These are phyloP conservation scores for Durotheca rogersii DNA, from an alignment of 495 filamentous ascomycete genomes.

Conservation along the genomic window DNA sequence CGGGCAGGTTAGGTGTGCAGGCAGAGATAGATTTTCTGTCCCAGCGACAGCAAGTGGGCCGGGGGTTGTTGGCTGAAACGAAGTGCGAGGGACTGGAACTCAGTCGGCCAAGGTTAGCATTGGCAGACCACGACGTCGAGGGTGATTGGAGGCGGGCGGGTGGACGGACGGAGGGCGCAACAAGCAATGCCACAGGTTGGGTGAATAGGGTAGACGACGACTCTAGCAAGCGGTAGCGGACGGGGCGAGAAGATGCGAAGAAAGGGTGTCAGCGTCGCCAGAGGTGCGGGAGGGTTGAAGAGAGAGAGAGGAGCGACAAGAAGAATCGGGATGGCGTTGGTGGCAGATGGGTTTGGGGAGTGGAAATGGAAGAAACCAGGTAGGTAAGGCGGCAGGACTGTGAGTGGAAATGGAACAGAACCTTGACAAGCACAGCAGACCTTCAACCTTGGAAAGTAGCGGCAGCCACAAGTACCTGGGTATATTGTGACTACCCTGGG, in stretches of 20 bases:
- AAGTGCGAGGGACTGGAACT: slow-evolving; percentile 12
- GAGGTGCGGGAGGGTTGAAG: not conserved
- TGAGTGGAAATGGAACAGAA: slow-evolving; percentile 25
- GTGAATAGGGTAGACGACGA: not conserved
- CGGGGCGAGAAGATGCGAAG: not conserved
- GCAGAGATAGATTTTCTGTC: slow-evolving; percentile 2
- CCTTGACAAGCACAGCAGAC: too few species aligned
- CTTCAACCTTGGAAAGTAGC: too few species aligned
- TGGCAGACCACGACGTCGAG: slow-evolving; percentile 10
- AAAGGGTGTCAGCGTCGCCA: not conserved
- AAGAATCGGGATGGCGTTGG: slow-evolving; percentile 11
- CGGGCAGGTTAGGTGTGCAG: not conserved
- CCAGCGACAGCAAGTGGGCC: slow-evolving; percentile 3
- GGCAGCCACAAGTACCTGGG: too few species aligned
- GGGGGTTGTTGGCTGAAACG: slow-evolving; percentile 1
- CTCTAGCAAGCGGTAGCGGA: not conserved
- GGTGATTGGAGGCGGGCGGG: slow-evolving; percentile 1
- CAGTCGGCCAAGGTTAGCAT: slow-evolving; percentile 18
- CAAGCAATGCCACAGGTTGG: not conserved
- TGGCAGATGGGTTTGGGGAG: too few species aligned
- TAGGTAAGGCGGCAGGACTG: slow-evolving; percentile 22
- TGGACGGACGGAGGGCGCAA: not conserved
- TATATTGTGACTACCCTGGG: too few species aligned
- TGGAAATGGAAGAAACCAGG: slow-evolving; percentile 10
- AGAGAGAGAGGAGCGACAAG: slow-evolving; percentile 13